Evolutionary conservation across 140 eudicot species (phyloP).

Genomic region (Oenanthe javanica): DNA sequence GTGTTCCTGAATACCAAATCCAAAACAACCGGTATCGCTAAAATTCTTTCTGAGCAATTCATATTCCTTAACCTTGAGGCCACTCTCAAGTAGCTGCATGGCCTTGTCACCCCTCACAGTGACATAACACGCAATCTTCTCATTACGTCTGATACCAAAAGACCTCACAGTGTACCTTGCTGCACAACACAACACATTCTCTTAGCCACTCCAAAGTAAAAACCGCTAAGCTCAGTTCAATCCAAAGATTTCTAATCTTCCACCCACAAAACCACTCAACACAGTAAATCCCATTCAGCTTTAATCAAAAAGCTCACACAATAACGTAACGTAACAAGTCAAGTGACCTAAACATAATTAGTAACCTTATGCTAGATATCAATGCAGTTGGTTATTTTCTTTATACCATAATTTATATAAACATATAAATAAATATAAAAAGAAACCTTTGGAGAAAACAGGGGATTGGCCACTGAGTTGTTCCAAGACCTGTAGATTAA

Average conservation of each 20-base stretch:
- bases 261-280: background rate
- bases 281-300: background rate
- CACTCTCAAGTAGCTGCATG: conserved; percentile 27
- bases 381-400: background rate
- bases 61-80: conserved; percentile 21
- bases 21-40: conserved; percentile 27
- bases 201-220: background rate
- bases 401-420: background rate
- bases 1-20: conserved; percentile 25
- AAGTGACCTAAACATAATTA: background rate
- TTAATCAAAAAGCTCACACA: too few relatives aligned
- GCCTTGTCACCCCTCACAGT: conserved; percentile 24
- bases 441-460: background rate
- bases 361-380: background rate
- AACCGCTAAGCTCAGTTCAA: background rate
- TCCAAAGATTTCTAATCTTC: background rate
- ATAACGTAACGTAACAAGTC: too few relatives aligned
- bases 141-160: conserved; percentile 14
- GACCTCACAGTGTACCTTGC: conserved; percentile 14
- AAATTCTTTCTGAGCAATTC: conserved; percentile 22
- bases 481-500: background rate
- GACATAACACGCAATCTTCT: conserved; percentile 15
- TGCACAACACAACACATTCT: background rate
- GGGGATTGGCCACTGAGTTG: conserved; percentile 7
- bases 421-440: background rate